Conservation (phyloP, 148 eudicot genomes). For the Polygonum aviculare region DNA sequence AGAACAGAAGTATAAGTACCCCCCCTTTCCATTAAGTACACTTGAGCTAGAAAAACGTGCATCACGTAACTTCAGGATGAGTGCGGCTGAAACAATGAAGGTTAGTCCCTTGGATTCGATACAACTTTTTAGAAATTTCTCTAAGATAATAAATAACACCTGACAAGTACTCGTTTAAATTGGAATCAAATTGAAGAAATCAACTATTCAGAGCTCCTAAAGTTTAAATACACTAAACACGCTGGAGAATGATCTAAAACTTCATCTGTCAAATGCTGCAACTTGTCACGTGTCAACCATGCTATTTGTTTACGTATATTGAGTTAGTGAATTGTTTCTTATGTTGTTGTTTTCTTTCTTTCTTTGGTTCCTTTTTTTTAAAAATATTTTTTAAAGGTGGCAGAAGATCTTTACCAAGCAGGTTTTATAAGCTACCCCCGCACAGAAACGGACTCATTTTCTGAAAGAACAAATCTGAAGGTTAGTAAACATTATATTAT, state of each 20-base stretch:
- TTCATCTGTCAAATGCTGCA: not conserved
- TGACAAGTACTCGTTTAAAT: not conserved
- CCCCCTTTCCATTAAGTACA: conserved; percentile 89
- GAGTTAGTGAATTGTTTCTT: conserved; percentile 3
- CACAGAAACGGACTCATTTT: conserved; percentile 88
- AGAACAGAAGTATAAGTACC: conserved; percentile 70
- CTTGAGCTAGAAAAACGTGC: conserved; percentile 99
- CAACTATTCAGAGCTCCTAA: not conserved
- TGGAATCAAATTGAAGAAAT: not conserved
- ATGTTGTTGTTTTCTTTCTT: not conserved
- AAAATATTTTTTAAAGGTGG: conserved; percentile 35
- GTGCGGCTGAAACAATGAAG: conserved; percentile 95
- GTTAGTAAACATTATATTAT: conserved; percentile 36
- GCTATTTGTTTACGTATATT: not conserved
- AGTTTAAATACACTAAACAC: not conserved
- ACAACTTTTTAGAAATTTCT: not conserved
- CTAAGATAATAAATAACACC: not conserved
- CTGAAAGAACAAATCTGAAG: conserved; percentile 61
- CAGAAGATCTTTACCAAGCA: conserved; percentile 93
- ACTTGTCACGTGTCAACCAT: not conserved
- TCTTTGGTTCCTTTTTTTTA: not conserved
- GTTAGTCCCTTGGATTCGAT: conserved; percentile 21
- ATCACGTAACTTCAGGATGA: conserved; percentile 88
- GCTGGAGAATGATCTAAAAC: not conserved
- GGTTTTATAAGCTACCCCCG: conserved; percentile 99